Base-by-base conservation (phyloP, 345 rosid species). In the Murraya paniculata region DNA sequence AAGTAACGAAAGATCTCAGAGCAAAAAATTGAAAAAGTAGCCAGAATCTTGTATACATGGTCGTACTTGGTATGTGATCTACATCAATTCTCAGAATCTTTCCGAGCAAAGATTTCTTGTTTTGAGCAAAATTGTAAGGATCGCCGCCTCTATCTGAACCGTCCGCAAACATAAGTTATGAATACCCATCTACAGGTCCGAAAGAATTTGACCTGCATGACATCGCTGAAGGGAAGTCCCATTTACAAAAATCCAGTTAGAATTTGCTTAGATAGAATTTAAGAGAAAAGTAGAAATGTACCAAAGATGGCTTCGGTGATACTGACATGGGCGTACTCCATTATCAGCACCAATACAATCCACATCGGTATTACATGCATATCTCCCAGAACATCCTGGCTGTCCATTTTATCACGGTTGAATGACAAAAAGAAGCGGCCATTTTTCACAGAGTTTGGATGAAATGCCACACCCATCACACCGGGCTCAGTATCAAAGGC, bases 161-260 rank as follows among this genome's bases (percentile, higher is more conserved):
- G 85, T 90, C 90, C 57, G 87, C 87, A 84, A 87, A 84, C 87
- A 85, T 88, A 75, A 89, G 80, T 75, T 90, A 90, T 38, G 87
- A 62, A 78, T 83, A 88, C 9, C 87, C 88, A 78, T 88, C 93
- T 71, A 78, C 81, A 2, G 88, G 88, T 68, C 90, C 91, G 7
- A 90, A 61, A 87, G 87, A 79, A 90, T 88, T 71, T 90, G 89
- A 30, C 89, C 90, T 11, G 83, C 88, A 30, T 88, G 88, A 75
- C 84, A 80, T 5, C 7, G 13, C 81, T 62, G 71, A 59, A 83
- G 21, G 89, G 87, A 77, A 88, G 89, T 31, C 89, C 93, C 85
- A 87, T 81, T 11, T 55, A n/a, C 35, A 62, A 61, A 53, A 74
- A 41, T 61, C 38, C 33, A 60, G 64, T 6, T 6, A n/a, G 50